Evolutionary conservation across 306 rosid genomes (phyloP), one percentile per base, ranked within the genome.

Genomic region (Gastrolobium bilobum): DNA sequence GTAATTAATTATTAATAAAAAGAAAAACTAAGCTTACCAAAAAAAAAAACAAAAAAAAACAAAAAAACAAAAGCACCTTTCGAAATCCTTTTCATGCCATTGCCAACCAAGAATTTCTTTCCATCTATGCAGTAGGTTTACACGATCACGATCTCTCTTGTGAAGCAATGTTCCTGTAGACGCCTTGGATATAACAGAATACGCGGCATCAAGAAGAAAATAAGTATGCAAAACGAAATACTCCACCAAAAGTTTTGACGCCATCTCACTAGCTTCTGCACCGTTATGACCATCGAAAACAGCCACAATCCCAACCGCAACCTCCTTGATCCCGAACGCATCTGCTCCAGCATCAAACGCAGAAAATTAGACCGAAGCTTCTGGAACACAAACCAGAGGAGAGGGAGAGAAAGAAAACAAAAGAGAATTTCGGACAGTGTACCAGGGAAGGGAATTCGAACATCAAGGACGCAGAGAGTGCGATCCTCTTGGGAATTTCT

Each of bases 281-380:
- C 99, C 99, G 47, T 92, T 92, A 78, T 94, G 99, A 60, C 99
- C 99, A 74, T 94, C 97, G 62, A 94, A 94, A 79, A 94, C 97
- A 4, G 94, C 99, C 74, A 91, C 80, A n/a, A 95, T 73, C 29
- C 93, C 98, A 8, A 95, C 98, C 15, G 53, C 70, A n/a, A 92
- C 92, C 84, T 95, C 98, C 84, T 84, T 90, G 61, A 95, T 42
- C 85, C 98, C 97, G 42, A 44, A 59, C 37, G 46, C 62, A 60
- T 90, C 98, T 94, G 86, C 67, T 84, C 74, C 86, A 79, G 60
- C 54, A 48, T 54, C 60, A 84, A 66, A 80, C 33, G 5, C 42
- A 39, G 59, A 38, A 62, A 62, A 77, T 43, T 34, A 70, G 43
- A 79, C 65, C 14, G 64, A 62, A 70, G 60, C 51, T 48, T 85